Evolutionary conservation across 768 basidiomycete species (phyloP), one percentile per base, ranked within the genome.

Genomic region (Hypholoma fasciculare): DNA sequence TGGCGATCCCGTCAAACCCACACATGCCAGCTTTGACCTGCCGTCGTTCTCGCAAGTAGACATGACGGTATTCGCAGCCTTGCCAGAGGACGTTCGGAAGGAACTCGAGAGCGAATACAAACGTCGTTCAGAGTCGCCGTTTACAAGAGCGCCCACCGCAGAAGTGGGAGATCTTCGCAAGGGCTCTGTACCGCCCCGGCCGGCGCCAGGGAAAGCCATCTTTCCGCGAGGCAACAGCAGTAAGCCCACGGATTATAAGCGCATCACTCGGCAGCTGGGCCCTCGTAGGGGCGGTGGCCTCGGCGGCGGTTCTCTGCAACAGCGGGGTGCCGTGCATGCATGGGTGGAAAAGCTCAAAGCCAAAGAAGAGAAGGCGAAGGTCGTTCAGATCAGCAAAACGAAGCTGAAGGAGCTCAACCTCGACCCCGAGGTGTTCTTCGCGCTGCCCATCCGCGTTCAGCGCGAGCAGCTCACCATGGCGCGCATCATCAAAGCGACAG

Each of bases 1-100:
- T 16, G 65, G 63, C 5, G 58, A 63, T 20, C 64, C 69, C 1
- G 36, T 63, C 26, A 72, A 69, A 53, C 60, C 59, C n/a, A 37
- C 54, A 4, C 62, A 55, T 48, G 38, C 54, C 38, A 60, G 23
- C 23, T 37, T 77, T 2, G 81, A 82, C 38, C 74, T 90, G 17
- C 91, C 90, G 3, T 84, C 87, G 2, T 82, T 90, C 64, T 91
- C 90, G 0, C 90, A 93, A 66, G 78, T 93, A 9, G 91, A 93
- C 67, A 80, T 72, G 73, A 77, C 79, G 4, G 86, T 92, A 1
- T 83, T 90, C 52, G 80, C 86, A 38, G 88, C 87, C 1, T 76
- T 94, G 30, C 91, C 92, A 0, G 77, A 74, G 11, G 88, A 91
- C 23, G 74, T 93, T 7, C 83, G 85, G 20, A 75, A 79, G 59